Base-by-base conservation (phyloP, 768 basidiomycete genomes). In the Tricholoma hemisulphureum region DNA sequence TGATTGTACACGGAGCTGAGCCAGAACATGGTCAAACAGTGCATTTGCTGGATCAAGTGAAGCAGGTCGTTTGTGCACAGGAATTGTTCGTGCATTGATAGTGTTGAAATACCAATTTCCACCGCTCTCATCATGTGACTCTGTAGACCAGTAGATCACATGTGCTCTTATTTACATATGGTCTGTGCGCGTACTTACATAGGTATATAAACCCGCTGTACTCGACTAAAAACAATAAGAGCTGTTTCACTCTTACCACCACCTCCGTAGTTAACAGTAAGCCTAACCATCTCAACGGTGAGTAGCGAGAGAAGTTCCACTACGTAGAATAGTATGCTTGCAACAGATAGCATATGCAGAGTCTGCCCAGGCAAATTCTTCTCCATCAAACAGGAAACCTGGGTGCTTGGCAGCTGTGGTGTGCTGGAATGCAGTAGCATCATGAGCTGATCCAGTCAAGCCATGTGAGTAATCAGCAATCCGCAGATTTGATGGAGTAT, bases 41-140 rank as follows among this genome's bases (percentile, higher is more conserved):
- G 61, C 50, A 61, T 72, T 72, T 21, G 51, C 48, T 6, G 58
- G 65, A 1, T 50, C 13, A 34, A 51, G 24, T 20, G 67, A 62
- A 11, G 66, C 70, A 39, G 73, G 72, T 48, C 64, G 29, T 51
- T 71, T 69, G 57, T 74, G 71, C 16, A 71, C 59, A 43, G 69
- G 66, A 35, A 73, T 70, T 10, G 60, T 61, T 6, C 50, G 63
- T n/a, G n/a, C n/a, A n/a, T n/a, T n/a, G n/a, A n/a, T n/a, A 10
- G 43, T 21, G 32, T 54, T 68, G 31, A n/a, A n/a, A n/a, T n/a
- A n/a, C n/a, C n/a, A n/a, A n/a, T n/a, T n/a, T n/a, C n/a, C n/a
- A n/a, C n/a, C n/a, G n/a, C n/a, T n/a, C n/a, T n/a, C n/a, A n/a
- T n/a, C n/a, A n/a, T n/a, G n/a, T n/a, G n/a, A n/a, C n/a, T n/a